Conservation (phyloP, 2,329 filamentous ascomycete species). For the Colletotrichum chrysophilum region DNA sequence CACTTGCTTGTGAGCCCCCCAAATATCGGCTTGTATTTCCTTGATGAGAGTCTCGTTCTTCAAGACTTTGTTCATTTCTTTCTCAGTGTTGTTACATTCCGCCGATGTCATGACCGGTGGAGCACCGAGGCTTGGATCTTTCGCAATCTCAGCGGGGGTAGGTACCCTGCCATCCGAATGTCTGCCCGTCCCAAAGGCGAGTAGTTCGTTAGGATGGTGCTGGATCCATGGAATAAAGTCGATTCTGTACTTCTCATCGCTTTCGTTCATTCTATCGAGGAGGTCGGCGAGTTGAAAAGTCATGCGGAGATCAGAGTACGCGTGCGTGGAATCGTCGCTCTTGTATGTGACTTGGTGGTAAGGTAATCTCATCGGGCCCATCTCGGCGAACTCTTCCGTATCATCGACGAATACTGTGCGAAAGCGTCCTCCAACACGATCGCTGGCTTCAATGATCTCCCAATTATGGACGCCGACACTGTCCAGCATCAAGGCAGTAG, state of each 20-base stretch:
- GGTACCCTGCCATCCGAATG: slow-evolving; percentile 58
- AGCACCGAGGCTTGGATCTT: slow-evolving; percentile 44
- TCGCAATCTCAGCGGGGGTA: slow-evolving; percentile 50
- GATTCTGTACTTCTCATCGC: slow-evolving; percentile 51
- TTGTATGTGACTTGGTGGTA: slow-evolving; percentile 41
- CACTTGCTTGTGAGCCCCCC: slow-evolving; percentile 43
- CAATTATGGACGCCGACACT: slow-evolving; percentile 58
- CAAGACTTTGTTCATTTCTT: slow-evolving; percentile 27
- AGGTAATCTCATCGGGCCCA: slow-evolving; percentile 58
- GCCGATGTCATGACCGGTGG: slow-evolving; percentile 32
- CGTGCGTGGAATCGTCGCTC: slow-evolving; percentile 54
- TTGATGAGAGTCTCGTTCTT: slow-evolving; percentile 9
- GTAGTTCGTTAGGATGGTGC: slow-evolving; percentile 59
- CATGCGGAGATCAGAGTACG: slow-evolving; percentile 64
- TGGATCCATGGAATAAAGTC: slow-evolving; percentile 67
- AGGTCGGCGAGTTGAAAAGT: slow-evolving; percentile 64
- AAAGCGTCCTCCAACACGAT: slow-evolving; percentile 64
- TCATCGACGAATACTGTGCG: slow-evolving; percentile 63
- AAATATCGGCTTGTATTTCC: slow-evolving; percentile 44
- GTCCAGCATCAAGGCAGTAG: slow-evolving; percentile 55
- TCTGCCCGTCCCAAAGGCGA: slow-evolving; percentile 50
- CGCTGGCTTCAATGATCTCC: slow-evolving; percentile 61
- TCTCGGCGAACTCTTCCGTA: slow-evolving; percentile 61
- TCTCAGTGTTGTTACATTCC: slow-evolving; percentile 26
- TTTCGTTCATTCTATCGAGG: slow-evolving; percentile 59